A percentile compares a stretch with the other conserved stretches of the same genome.
Evolutionary conservation across 495 filamentous ascomycete species (phyloP).

Genomic region (Daldinia grandis): DNA sequence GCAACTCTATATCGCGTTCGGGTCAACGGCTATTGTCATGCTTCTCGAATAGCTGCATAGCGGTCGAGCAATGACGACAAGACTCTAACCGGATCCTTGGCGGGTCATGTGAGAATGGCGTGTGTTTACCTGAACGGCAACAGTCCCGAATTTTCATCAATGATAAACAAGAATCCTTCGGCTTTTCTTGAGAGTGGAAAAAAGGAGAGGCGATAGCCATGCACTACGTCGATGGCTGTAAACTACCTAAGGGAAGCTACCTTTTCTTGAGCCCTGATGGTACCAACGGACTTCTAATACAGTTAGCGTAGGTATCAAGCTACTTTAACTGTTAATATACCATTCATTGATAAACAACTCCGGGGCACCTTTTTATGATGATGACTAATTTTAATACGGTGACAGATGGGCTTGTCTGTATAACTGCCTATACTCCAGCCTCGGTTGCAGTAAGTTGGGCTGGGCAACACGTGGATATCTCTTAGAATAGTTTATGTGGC

Average conservation of each 20-base stretch:
- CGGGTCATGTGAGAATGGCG: conserved; percentile 24
- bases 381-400: background rate
- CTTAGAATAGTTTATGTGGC: background rate
- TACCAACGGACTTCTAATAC: background rate
- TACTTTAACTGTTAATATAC: conserved; percentile 7
- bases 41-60: background rate
- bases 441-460: background rate
- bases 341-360: background rate
- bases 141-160: conserved; percentile 20
- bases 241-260: background rate
- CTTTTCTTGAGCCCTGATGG: conserved; percentile 15
- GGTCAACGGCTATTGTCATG: background rate
- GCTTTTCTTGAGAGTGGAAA: conserved; percentile 3
- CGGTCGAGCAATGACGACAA: conserved; percentile 19
- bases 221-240: background rate
- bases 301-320: background rate
- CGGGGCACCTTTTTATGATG: background rate
- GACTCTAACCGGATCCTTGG: conserved; percentile 1
- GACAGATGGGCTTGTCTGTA: background rate
- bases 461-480: background rate
- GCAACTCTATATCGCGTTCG: conserved; percentile 8
- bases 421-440: background rate
- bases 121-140: conserved; percentile 5
- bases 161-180: conserved; percentile 13
- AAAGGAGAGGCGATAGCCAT: background rate